Percentiles rank a stretch among this genome's conserved stretches.
Conservation (phyloP, 1,139 yeast genomes). For the Lodderomyces theae region DNA sequence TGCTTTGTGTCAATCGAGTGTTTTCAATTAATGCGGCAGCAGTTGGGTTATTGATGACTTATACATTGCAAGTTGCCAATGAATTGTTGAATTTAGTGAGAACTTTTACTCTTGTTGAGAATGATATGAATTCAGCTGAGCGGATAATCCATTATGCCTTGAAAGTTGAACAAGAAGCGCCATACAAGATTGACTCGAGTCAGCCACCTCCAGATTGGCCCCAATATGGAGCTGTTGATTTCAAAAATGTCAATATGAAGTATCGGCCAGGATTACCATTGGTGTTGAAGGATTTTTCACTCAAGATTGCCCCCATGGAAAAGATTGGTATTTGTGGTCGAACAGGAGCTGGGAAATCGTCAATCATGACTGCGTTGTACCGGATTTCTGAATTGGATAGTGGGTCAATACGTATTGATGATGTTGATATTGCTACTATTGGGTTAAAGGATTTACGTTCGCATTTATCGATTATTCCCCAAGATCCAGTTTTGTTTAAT, state of each 20-base stretch:
- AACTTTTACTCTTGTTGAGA: slow-evolving; percentile 68
- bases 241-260: slow-evolving; percentile 57
- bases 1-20: slow-evolving; percentile 62
- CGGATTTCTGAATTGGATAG: slow-evolving; percentile 54
- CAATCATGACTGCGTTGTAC: slow-evolving; percentile 64
- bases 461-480: slow-evolving; percentile 42
- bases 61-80: slow-evolving; percentile 50
- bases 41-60: slow-evolving; percentile 68
- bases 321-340: slow-evolving; percentile 77
- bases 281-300: slow-evolving; percentile 56
- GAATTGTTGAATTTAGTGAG: slow-evolving; percentile 48
- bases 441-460: slow-evolving; percentile 34
- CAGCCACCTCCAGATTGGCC: slow-evolving; percentile 50
- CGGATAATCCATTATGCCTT: slow-evolving; percentile 69
- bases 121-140: slow-evolving; percentile 85
- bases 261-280: slow-evolving; percentile 77
- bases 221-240: slow-evolving; percentile 47
- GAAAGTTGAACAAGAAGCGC: slow-evolving; percentile 38
- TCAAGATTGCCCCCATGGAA: slow-evolving; percentile 50
- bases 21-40: slow-evolving; percentile 63
- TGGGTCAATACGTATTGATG: slow-evolving; percentile 59
- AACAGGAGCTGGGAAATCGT: slow-evolving; percentile 78
- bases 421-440: slow-evolving; percentile 48
- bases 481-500: slow-evolving; percentile 43
- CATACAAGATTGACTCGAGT: slow-evolving; percentile 46